Conservation (phyloP, 805 yeast genomes). For the Candida chilensis region DNA sequence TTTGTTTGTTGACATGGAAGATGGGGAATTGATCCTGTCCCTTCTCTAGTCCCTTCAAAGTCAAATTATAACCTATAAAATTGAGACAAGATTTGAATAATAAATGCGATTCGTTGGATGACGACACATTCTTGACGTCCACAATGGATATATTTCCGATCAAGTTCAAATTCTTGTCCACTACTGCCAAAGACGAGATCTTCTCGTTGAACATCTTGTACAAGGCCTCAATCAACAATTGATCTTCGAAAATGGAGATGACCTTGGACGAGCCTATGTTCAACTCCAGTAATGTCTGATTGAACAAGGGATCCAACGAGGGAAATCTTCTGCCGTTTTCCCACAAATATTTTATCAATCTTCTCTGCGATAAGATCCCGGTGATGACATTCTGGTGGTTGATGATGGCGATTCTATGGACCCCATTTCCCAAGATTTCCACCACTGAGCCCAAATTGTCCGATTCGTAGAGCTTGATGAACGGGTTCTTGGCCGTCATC, state of each 20-base stretch:
- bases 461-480: constrained; percentile 62
- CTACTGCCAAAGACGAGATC: constrained; percentile 88
- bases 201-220: constrained; percentile 75
- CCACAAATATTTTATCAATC: constrained; percentile 81
- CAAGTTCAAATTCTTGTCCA: constrained; percentile 66
- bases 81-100: constrained; percentile 78
- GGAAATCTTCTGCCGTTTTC: constrained; percentile 86
- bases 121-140: constrained; percentile 83
- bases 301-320: constrained; percentile 65
- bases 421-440: constrained; percentile 89
- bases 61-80: constrained; percentile 78
- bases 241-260: constrained; percentile 80
- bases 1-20: constrained; percentile 76
- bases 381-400: constrained; percentile 46
- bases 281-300: constrained; percentile 59
- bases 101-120: constrained; percentile 78
- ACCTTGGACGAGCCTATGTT: constrained; percentile 68
- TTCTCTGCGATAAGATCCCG: constrained; percentile 87
- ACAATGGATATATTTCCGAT: constrained; percentile 92
- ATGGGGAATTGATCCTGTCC: constrained; percentile 97
- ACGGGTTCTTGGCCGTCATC: constrained; percentile 82
- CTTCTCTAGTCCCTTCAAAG: constrained; percentile 83
- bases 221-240: constrained; percentile 78
- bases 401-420: constrained; percentile 84
- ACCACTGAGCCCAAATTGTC: constrained; percentile 68